Percentiles rank a stretch among this genome's conserved stretches.
Evolutionary conservation across 257 asterid genomes (phyloP).

Genomic region (Penstemon eatonii): DNA sequence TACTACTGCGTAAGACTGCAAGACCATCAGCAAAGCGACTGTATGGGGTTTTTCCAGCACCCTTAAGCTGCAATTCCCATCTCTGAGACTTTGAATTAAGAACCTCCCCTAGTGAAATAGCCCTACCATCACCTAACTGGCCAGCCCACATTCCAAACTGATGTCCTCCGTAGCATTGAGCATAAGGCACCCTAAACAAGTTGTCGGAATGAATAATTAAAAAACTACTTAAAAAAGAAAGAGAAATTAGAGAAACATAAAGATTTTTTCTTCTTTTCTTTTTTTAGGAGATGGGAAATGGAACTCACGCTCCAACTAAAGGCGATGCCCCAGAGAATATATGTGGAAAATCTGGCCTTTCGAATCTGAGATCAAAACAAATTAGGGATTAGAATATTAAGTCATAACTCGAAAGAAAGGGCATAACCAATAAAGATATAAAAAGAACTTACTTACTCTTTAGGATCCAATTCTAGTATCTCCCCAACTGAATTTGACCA

Average conservation of each 20-base stretch:
- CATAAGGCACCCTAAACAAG: slow-evolving; percentile 59
- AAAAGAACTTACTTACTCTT: slow-evolving; percentile 59
- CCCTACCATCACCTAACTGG: slow-evolving; percentile 97
- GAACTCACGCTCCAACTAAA: slow-evolving; percentile 73
- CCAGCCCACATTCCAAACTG: slow-evolving; percentile 99
- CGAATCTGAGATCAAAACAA: slow-evolving; percentile 57
- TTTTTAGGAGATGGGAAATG: neutral
- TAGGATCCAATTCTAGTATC: slow-evolving; percentile 73
- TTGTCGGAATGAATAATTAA: too few species aligned
- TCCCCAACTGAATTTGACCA: slow-evolving; percentile 90
- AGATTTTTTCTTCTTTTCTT: too few species aligned
- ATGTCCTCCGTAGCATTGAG: slow-evolving; percentile 99
- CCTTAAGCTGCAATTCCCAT: slow-evolving; percentile 98
- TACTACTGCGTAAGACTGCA: slow-evolving; percentile 93
- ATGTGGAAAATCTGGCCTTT: slow-evolving; percentile 78
- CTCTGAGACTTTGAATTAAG: slow-evolving; percentile 68
- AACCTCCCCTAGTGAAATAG: slow-evolving; percentile 91
- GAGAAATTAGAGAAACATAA: neutral
- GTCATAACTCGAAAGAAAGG: slow-evolving; percentile 6
- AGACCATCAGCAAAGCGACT: slow-evolving; percentile 99
- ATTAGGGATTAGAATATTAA: slow-evolving; percentile 11
- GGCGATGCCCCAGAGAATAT: slow-evolving; percentile 76
- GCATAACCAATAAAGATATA: slow-evolving; percentile 8
- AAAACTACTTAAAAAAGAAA: neutral
- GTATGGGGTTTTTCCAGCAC: slow-evolving; percentile 96